Evolutionary conservation across 2,329 filamentous ascomycete genomes (phyloP).

Genomic region (Dendryphion nanum): DNA sequence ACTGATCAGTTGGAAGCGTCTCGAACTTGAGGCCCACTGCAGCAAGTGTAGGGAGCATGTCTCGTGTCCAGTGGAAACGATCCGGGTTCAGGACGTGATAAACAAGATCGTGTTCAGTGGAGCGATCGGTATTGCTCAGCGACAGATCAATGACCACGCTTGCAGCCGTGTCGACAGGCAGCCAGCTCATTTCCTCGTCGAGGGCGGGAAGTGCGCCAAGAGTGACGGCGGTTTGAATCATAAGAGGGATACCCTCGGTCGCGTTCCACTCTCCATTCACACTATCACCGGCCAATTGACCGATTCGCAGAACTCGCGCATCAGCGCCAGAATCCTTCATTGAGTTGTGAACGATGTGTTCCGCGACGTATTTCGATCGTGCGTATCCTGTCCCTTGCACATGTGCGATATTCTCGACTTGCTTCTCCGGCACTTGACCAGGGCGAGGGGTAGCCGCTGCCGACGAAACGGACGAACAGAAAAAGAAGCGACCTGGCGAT

Average conservation of each 20-base stretch:
- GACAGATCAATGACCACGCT: constrained; percentile 28
- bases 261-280: constrained; percentile 49
- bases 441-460: constrained; percentile 41
- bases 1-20: constrained; percentile 17
- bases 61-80: constrained; percentile 53
- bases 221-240: constrained; percentile 48
- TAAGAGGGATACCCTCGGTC: constrained; percentile 52
- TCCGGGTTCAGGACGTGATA: constrained; percentile 55
- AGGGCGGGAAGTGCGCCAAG: constrained; percentile 48
- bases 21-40: constrained; percentile 40
- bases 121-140: background rate
- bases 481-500: constrained; percentile 42
- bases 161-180: constrained; percentile 46
- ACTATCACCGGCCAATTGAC: constrained; percentile 52
- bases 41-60: constrained; percentile 53
- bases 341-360: constrained; percentile 42
- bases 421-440: constrained; percentile 35
- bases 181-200: constrained; percentile 43
- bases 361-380: constrained; percentile 50
- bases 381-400: constrained; percentile 55
- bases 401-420: constrained; percentile 34
- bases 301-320: constrained; percentile 41
- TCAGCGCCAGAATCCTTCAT: constrained; percentile 10
- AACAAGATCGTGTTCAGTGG: constrained; percentile 29
- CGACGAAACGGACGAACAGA: constrained; percentile 48